These are phyloP conservation scores for Rhododendron ovatum DNA, from an alignment of 148 eudicot species.

Conservation along the genomic window DNA sequence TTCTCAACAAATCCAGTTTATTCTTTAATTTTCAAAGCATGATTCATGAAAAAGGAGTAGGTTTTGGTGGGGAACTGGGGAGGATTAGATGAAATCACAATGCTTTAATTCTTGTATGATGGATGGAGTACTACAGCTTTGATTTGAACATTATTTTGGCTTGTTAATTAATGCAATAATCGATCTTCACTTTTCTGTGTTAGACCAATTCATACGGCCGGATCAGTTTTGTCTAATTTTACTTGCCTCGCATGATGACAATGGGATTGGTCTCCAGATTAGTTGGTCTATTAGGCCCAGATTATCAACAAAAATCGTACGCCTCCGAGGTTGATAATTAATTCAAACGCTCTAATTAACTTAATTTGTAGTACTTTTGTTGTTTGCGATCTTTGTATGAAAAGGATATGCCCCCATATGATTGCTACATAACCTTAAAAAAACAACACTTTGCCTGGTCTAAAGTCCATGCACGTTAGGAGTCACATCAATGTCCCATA, in stretches of 20 bases:
- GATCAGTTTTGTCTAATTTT: background rate
- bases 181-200: background rate
- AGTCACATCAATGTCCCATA: constrained; percentile 30
- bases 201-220: background rate
- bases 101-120: background rate
- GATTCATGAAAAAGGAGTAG: background rate
- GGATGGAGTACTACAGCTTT: background rate
- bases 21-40: background rate
- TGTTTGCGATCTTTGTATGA: background rate
- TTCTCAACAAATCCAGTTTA: background rate
- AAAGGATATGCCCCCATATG: background rate
- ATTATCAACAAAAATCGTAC: background rate
- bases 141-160: background rate
- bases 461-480: constrained; percentile 16
- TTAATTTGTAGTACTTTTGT: background rate
- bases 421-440: background rate
- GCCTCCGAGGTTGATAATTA: background rate
- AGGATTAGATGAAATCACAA: background rate
- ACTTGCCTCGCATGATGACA: background rate
- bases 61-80: background rate
- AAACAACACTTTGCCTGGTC: background rate
- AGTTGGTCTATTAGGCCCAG: background rate
- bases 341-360: background rate
- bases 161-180: background rate
- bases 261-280: background rate